A percentile compares a stretch with the other conserved stretches of the same genome.
phyloP scores from a whole-genome alignment of 768 basidiomycete species.

The Filobasidium floriforme region DNA sequence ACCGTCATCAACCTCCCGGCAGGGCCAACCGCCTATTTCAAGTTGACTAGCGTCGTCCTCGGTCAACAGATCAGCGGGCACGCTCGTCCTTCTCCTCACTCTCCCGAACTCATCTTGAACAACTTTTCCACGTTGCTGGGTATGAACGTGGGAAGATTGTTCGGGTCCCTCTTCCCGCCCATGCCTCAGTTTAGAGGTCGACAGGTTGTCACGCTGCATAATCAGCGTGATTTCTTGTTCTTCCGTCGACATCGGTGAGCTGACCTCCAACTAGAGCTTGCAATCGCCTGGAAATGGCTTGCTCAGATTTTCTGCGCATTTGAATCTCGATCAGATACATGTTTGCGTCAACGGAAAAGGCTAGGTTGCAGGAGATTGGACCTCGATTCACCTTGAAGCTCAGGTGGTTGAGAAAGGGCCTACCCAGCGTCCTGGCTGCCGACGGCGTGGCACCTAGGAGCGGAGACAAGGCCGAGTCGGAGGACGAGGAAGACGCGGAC shows the following conservation, averaged over 20 bases:
- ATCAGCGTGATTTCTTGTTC: constrained; percentile 95
- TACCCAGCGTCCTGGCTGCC: constrained; percentile 61
- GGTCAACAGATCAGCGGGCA: constrained; percentile 88
- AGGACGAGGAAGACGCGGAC: constrained; percentile 25
- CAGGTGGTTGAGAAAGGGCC: constrained; percentile 75
- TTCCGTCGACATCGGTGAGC: constrained; percentile 85
- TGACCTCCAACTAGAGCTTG: neutral
- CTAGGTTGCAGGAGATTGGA: constrained; percentile 91
- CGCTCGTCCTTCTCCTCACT: constrained; percentile 81
- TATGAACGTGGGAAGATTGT: constrained; percentile 85
- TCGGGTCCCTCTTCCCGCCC: constrained; percentile 92
- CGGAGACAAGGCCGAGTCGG: constrained; percentile 31
- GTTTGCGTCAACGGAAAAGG: constrained; percentile 82
- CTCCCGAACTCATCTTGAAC: constrained; percentile 91
- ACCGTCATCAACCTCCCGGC: constrained; percentile 82
- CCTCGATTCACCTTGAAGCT: constrained; percentile 94
- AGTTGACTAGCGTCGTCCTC: constrained; percentile 76
- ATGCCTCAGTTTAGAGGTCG: constrained; percentile 89
- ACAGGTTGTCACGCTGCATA: constrained; percentile 94
- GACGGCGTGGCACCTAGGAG: constrained; percentile 41
- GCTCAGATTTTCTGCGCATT: neutral
- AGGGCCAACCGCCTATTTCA: constrained; percentile 94
- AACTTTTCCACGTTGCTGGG: constrained; percentile 89
- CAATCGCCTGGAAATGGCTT: neutral
- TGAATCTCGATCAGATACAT: constrained; percentile 62